phyloP scores from a whole-genome alignment of 176 grass and related monocot species.

The Guadua angustifolia region DNA sequence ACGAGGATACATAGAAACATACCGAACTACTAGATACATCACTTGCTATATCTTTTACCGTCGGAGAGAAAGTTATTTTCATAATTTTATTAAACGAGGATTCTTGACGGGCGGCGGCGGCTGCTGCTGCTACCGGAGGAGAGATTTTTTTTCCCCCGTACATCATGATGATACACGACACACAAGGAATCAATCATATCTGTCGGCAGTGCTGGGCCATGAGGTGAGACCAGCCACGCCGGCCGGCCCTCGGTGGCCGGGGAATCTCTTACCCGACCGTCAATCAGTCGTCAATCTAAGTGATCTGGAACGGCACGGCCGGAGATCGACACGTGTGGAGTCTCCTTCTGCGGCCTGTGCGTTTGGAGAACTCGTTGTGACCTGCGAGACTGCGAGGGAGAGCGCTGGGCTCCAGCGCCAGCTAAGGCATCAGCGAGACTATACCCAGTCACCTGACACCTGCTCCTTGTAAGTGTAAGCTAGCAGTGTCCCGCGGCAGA shows the following conservation, averaged over 20 bases:
- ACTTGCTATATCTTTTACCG: no score
- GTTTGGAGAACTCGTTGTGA: background rate
- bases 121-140: no score
- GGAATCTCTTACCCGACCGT: background rate
- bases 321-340: constrained; percentile 1
- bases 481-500: constrained; percentile 28
- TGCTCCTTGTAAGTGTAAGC: background rate
- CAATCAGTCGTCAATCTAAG: constrained; percentile 27
- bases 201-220: no score
- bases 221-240: background rate
- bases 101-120: no score
- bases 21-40: no score
- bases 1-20: no score
- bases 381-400: background rate
- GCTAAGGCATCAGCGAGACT: constrained; percentile 14
- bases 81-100: no score
- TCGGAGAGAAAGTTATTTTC: no score
- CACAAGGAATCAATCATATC: no score
- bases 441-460: background rate
- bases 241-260: background rate
- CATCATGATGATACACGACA: no score
- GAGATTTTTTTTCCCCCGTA: no score
- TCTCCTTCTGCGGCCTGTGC: background rate
- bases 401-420: constrained; percentile 17
- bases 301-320: constrained; percentile 1